These are phyloP conservation scores for Lithospermum erythrorhizon DNA, from an alignment of 257 asterid species.

Conservation along the genomic window DNA sequence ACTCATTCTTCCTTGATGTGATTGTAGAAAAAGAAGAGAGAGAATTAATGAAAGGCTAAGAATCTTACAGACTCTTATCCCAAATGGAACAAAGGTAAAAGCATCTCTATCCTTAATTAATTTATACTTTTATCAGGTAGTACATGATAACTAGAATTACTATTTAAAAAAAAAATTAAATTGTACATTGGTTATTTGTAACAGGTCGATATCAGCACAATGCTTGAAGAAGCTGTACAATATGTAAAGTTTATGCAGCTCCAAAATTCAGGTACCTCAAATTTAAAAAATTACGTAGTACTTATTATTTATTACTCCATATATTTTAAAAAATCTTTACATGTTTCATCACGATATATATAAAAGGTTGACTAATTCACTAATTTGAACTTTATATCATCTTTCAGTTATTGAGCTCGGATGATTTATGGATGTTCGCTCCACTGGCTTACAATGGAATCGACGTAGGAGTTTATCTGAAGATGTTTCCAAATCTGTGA, in stretches of 20 bases:
- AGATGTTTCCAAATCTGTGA: conserved; percentile 31
- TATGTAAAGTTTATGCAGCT: conserved; percentile 83
- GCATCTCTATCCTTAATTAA: background rate
- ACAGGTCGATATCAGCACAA: conserved; percentile 87
- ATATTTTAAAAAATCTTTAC: too few species aligned
- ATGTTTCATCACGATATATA: too few species aligned
- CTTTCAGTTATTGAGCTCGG: conserved; percentile 62
- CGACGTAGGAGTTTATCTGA: conserved; percentile 52
- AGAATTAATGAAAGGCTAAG: conserved; percentile 73
- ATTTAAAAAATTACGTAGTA: too few species aligned
- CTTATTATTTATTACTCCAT: too few species aligned
- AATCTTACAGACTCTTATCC: conserved; percentile 78
- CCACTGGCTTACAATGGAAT: conserved; percentile 85
- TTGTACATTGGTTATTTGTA: background rate
- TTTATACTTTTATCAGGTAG: background rate
- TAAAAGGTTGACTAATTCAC: too few species aligned
- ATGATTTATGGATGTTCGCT: conserved; percentile 91
- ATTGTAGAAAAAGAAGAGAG: conserved; percentile 74
- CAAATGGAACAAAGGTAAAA: conserved; percentile 77
- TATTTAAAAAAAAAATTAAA: too few species aligned
- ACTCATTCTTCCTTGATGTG: background rate
- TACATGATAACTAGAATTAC: background rate
- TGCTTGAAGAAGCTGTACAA: conserved; percentile 92
- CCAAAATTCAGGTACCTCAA: conserved; percentile 34
- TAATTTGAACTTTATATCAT: too few species aligned